Base-by-base conservation (phyloP, 2,329 filamentous ascomycete species). In the Ciborinia camelliae region DNA sequence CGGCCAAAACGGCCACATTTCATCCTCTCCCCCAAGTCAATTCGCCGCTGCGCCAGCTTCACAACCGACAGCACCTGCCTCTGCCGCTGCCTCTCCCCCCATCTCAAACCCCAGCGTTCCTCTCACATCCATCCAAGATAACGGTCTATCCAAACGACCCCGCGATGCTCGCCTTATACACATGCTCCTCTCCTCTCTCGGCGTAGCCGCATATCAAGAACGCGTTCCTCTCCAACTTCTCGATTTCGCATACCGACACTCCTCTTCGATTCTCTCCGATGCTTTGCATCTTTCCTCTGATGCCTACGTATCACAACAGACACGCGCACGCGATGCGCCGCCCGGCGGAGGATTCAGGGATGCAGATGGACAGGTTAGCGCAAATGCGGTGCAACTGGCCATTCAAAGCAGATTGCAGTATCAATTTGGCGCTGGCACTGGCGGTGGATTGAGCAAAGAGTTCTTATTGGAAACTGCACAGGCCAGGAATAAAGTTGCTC, bases 161-260 rank as follows among this genome's bases (percentile, higher is more conserved):
- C 89, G 90, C 77, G 91, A 95, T 76, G 86, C 89, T 20, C 88
- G 90, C 72, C 86, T 92, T 18, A 86, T 95, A 72, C 90, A 94
- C 78, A 85, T 93, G 23, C 84, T 95, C 60, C 86, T 95, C 57
- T 88, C 88, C 26, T 89, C 89, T 9, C 88, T 92, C 72, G 90
- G 90, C 73, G 90, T 94, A 12, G 87, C 88, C 5, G 83, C 88
- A 48, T 95, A 92, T 81, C 90, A 94, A 76, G 86, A 90, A 76
- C 90, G 91, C 72, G 90, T 95, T 1, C 91, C 91, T 0, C 84
- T 94, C 0, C 86, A 93, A 65, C 86, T 95, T 57, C 87, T 95
- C 75, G 91, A 95, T 79, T 94, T 94, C 74, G 90, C 91, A 57
- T 95, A 95, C 82, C 87, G 91, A 45, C 90, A 92, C 81, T 91